These are phyloP conservation scores for Diaporthe eres DNA, from an alignment of 2,329 filamentous ascomycete species.

Conservation along the genomic window DNA sequence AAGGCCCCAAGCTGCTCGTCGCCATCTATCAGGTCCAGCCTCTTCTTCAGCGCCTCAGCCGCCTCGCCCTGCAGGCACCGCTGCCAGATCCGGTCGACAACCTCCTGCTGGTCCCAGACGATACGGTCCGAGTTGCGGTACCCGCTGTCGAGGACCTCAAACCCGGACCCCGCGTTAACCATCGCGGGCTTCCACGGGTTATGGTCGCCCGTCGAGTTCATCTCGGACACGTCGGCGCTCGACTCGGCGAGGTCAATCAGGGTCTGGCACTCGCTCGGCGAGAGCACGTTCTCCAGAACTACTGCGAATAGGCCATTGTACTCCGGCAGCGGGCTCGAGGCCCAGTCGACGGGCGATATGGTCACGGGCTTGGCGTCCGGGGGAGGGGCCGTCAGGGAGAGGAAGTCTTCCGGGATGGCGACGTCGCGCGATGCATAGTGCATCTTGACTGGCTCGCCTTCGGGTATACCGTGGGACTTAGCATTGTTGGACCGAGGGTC, in stretches of 20 bases:
- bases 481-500: conserved; percentile 38
- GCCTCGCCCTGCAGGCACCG: conserved; percentile 66
- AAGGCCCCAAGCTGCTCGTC: conserved; percentile 51
- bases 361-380: conserved; percentile 60
- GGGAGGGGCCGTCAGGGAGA: conserved; percentile 55
- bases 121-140: conserved; percentile 82
- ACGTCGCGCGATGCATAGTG: conserved; percentile 54
- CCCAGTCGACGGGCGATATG: conserved; percentile 68
- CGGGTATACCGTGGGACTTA: conserved; percentile 32
- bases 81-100: conserved; percentile 75
- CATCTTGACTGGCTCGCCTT: conserved; percentile 34
- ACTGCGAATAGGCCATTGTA: conserved; percentile 70
- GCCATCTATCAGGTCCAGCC: conserved; percentile 54
- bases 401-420: conserved; percentile 60
- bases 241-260: conserved; percentile 67
- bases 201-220: not conserved
- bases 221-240: conserved; percentile 61
- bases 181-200: conserved; percentile 77
- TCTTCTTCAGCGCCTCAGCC: conserved; percentile 56
- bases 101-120: conserved; percentile 76
- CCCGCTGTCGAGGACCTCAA: conserved; percentile 68
- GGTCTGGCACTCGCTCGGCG: conserved; percentile 72
- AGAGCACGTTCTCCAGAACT: conserved; percentile 75
- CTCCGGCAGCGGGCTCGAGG: conserved; percentile 62
- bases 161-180: conserved; percentile 75